Evolutionary conservation across 2,329 filamentous ascomycete species (phyloP).

Genomic region (Davidsoniella virescens): DNA sequence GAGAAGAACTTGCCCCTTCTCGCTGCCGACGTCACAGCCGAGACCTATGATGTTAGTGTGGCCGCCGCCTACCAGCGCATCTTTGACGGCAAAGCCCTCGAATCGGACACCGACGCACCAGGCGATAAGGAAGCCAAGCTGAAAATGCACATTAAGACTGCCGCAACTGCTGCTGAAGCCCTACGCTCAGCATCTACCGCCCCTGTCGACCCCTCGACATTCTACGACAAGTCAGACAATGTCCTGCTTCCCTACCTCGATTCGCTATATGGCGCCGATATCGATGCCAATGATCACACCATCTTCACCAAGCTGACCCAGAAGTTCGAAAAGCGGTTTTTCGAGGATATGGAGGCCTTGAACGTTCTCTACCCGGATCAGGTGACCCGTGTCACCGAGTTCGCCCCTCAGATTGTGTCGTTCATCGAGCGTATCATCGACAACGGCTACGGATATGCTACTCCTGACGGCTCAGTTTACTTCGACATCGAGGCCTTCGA

Average conservation of each 20-base stretch:
- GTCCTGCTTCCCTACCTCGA: conserved; percentile 76
- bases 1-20: conserved; percentile 38
- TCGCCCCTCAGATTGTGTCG: conserved; percentile 67
- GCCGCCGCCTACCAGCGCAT: conserved; percentile 38
- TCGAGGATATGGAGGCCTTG: conserved; percentile 69
- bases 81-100: conserved; percentile 37
- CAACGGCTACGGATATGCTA: conserved; percentile 68
- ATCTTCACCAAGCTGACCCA: conserved; percentile 80
- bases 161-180: conserved; percentile 30
- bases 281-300: conserved; percentile 44
- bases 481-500: conserved; percentile 86
- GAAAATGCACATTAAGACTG: conserved; percentile 70
- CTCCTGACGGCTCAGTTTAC: conserved; percentile 72
- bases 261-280: conserved; percentile 42
- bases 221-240: conserved; percentile 42
- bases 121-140: conserved; percentile 72
- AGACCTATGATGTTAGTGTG: conserved; percentile 33
- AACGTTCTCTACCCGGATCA: conserved; percentile 74
- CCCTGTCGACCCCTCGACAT: conserved; percentile 30
- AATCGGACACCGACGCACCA: conserved; percentile 38
- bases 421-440: conserved; percentile 72
- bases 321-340: conserved; percentile 76
- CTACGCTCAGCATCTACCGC: conserved; percentile 13
- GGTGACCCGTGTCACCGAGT: conserved; percentile 82
- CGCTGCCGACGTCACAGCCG: conserved; percentile 24